Conservation (phyloP, 2,329 filamentous ascomycete species). For the Cyanodermella asteris region DNA sequence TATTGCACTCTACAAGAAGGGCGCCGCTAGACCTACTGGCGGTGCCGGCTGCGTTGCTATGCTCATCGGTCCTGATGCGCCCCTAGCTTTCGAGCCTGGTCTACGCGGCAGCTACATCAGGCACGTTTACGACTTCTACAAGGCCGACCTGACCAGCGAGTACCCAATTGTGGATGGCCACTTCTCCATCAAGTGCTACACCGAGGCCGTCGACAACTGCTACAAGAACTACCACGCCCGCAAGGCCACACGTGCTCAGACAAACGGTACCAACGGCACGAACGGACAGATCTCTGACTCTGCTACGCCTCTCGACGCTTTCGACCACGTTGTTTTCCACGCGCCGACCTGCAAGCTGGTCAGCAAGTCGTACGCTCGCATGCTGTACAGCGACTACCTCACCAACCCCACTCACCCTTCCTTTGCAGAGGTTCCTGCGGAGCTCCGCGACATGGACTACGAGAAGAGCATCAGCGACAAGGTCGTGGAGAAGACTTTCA, state of each 20-base stretch:
- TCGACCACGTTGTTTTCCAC: conserved; percentile 69
- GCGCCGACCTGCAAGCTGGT: conserved; percentile 74
- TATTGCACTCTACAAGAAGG: conserved; percentile 71
- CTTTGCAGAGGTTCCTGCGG: conserved; percentile 54
- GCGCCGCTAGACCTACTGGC: conserved; percentile 58
- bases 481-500: conserved; percentile 69
- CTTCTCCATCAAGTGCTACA: conserved; percentile 66
- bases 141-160: conserved; percentile 70
- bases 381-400: conserved; percentile 73
- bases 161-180: conserved; percentile 72
- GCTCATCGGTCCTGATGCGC: conserved; percentile 57
- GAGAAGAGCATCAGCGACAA: conserved; percentile 61
- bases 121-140: conserved; percentile 79
- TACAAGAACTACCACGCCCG: conserved; percentile 64
- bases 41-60: conserved; percentile 61
- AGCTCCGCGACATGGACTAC: conserved; percentile 60
- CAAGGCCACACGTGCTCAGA: conserved; percentile 36
- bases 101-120: conserved; percentile 62
- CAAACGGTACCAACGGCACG: conserved; percentile 25
- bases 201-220: conserved; percentile 54
- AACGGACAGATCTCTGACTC: conserved; percentile 16
- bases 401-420: conserved; percentile 41
- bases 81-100: conserved; percentile 55
- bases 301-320: conserved; percentile 52
- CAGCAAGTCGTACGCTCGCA: conserved; percentile 61